Conservation (phyloP, 2,329 filamentous ascomycete species). For the Rhinocladiella similis region DNA sequence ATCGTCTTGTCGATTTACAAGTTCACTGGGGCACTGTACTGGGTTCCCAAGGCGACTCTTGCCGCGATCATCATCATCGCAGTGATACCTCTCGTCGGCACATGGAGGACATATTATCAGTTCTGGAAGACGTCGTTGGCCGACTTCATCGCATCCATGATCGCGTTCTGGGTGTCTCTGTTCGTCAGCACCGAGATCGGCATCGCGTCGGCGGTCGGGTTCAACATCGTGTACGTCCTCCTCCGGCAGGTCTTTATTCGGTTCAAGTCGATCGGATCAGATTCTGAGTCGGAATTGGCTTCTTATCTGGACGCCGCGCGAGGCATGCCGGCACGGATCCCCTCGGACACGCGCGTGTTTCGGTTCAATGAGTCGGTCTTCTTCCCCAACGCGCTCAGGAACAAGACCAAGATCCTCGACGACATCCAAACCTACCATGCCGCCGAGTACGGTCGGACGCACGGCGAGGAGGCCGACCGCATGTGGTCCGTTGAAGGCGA, state of each 20-base stretch:
- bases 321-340: conserved; percentile 30
- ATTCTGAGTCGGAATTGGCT: conserved; percentile 34
- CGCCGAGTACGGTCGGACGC: conserved; percentile 39
- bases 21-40: conserved; percentile 62
- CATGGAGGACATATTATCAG: conserved; percentile 59
- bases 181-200: conserved; percentile 63
- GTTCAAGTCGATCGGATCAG: conserved; percentile 34
- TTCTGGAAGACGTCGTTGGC: conserved; percentile 66
- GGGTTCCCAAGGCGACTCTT: conserved; percentile 66
- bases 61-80: conserved; percentile 68
- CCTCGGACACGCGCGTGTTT: conserved; percentile 57
- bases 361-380: conserved; percentile 59
- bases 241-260: conserved; percentile 59
- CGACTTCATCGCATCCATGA: conserved; percentile 64
- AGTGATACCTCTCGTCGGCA: conserved; percentile 62
- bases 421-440: conserved; percentile 50
- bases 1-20: conserved; percentile 64
- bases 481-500: conserved; percentile 58
- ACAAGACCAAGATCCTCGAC: conserved; percentile 53
- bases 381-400: conserved; percentile 61
- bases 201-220: conserved; percentile 60
- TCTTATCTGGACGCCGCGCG: conserved; percentile 30
- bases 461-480: conserved; percentile 41
- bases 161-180: conserved; percentile 65
- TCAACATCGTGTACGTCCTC: conserved; percentile 63